Base-by-base conservation (phyloP, 805 yeast genomes). In the Barnettozyma wickerhamii region DNA sequence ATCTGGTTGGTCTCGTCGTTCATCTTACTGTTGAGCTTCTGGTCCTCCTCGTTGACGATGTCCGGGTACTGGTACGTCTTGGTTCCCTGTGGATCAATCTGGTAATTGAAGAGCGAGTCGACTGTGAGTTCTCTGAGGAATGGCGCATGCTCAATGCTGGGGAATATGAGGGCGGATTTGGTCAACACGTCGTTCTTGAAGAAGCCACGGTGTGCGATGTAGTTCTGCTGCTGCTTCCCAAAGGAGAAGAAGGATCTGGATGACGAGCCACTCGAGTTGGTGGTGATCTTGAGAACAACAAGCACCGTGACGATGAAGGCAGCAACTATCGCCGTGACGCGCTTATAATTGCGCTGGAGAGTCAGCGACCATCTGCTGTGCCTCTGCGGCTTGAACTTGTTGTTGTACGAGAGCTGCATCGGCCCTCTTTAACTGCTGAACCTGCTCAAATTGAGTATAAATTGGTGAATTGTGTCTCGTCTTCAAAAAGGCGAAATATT, bases 91-190 rank as follows among this genome's bases (percentile, higher is more conserved):
- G 73, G 53, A 32, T 72, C 75, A n/a, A 63, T 57, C 36, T 72
- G 64, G 34, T 67, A 69, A 24, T 67, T 68, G 43, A 78, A 80
- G 24, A 84, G 60, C 13, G 70, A 67, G 40, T 70, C 68, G 17
- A 77, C 59, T 2, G 79, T 74, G 37, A 84, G 55, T 43, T 79
- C 81, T 48, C 76, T 74, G 45, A 84, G 65, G 18, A 72, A 58
- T 0, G 79, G 75, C 5, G 85, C 81, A 52, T 84, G 81, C 48
- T 84, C 89, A 28, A 83, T 71, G n/a, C 78, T 74, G n/a, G 93
- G 93, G 54, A 74, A 84, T 12, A 84, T 80, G 53, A 76, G 71
- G 29, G 70, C 66, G 15, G 78, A 69, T 10, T 66, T 60, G 13
- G 82, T 73, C 17, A 65, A 68, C 20, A 78, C 66, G 42, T 73